Base-by-base conservation (phyloP, 2,329 filamentous ascomycete genomes). In the Colletotrichum australisinense region DNA sequence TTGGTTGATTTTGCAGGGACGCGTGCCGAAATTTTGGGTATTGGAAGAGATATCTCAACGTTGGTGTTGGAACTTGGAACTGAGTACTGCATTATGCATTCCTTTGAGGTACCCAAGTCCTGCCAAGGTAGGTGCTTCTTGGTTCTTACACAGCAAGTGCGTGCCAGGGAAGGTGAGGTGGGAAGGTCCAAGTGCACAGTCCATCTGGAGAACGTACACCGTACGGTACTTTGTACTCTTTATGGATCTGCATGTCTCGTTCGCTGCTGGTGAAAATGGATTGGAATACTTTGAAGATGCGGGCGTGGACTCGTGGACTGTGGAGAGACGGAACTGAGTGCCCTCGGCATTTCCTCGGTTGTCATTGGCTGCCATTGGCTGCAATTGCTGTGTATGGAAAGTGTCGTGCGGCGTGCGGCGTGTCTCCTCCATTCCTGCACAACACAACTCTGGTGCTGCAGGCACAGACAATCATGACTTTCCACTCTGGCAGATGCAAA, bases 401-500 rank as follows among this genome's bases (percentile, higher is more conserved):
- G n/a, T 38, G 30, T 28, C 63, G 55, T 38, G 59, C 52, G 35
- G 14, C 16, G 35, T 63, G 12, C n/a, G 30, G 30, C 30, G 30
- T 32, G 30, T 11, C 30, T 55, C 42, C 67, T 62, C 60, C 60
- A 57, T 62, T 70, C 52, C 70, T 73, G 70, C 70, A 73, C 70
- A 70, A 73, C 70, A 73, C 70, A 65, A 52, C 67, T 70, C 26
- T 35, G 55, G 52, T 32, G 58, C 49, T 64, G 60, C 70, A 73
- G 60, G 56, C 65, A 42, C 63, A 59, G n/a, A 52, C 42, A 7
- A n/a, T 26, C 28, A 38, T 19, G 24, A 24, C 4, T 28, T 26
- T 24, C 8, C 57, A 30, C 26, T 49, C 16, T 24, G 35, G 16
- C 35, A n/a, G 16, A 14, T 8, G n/a, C 8, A 3, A 22, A 22